Conservation (phyloP, 805 yeast genomes). For the Yarrowia hollandica region DNA sequence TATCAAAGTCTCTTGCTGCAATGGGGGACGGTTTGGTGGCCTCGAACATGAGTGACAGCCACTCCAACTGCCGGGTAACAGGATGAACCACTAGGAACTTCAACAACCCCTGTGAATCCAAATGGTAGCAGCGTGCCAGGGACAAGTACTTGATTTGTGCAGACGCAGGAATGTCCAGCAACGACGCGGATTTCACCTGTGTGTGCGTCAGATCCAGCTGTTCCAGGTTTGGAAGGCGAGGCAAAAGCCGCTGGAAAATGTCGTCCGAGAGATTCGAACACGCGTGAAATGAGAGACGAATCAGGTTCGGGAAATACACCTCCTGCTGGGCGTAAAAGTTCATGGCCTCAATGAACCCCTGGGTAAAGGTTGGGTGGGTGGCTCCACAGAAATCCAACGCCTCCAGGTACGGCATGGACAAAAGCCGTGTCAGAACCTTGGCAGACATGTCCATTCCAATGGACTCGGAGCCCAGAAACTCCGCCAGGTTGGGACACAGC, state of each 20-base stretch:
- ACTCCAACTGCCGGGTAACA: slow-evolving; percentile 54
- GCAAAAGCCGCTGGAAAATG: slow-evolving; percentile 58
- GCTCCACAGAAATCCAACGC: slow-evolving; percentile 90
- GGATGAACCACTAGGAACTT: slow-evolving; percentile 73
- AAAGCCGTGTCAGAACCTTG: slow-evolving; percentile 54
- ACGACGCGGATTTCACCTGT: slow-evolving; percentile 62
- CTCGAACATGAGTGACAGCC: slow-evolving; percentile 68
- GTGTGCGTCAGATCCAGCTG: slow-evolving; percentile 83
- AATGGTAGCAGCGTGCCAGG: slow-evolving; percentile 60
- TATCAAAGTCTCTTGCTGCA: slow-evolving; percentile 49
- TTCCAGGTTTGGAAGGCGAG: slow-evolving; percentile 55
- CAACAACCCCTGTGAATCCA: slow-evolving; percentile 70
- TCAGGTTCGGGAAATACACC: slow-evolving; percentile 37
- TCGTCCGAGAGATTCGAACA: slow-evolving; percentile 72
- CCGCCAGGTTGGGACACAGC: slow-evolving; percentile 63
- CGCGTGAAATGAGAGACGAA: slow-evolving; percentile 76
- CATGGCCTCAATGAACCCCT: slow-evolving; percentile 31
- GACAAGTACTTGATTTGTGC: slow-evolving; percentile 74
- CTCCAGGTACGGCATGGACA: slow-evolving; percentile 59
- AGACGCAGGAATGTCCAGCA: slow-evolving; percentile 55
- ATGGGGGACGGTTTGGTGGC: slow-evolving; percentile 62
- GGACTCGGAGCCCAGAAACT: slow-evolving; percentile 81
- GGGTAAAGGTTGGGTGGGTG: slow-evolving; percentile 46
- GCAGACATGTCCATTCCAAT: slow-evolving; percentile 78
- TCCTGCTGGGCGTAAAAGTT: slow-evolving; percentile 28